phyloP scores from a whole-genome alignment of 2,329 filamentous ascomycete genomes.

The Penicillium sumatraense region DNA sequence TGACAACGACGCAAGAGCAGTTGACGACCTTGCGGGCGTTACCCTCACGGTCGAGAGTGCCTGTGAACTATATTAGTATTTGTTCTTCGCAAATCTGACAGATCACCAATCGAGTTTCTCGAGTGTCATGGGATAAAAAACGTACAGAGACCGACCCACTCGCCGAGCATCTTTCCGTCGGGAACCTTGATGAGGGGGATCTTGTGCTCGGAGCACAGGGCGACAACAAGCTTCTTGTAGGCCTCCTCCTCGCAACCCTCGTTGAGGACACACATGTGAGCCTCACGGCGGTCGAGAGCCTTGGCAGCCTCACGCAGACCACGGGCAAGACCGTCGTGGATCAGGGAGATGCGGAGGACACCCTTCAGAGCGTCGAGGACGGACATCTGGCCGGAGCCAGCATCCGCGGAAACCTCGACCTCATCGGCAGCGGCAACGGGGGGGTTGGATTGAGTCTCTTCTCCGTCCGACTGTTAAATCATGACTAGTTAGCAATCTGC shows the following conservation, averaged over 20 bases:
- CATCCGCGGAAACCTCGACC: conserved; percentile 95
- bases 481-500: background rate
- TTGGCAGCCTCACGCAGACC: conserved; percentile 98
- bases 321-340: conserved; percentile 98
- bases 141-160: conserved; percentile 99
- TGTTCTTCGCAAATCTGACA: background rate
- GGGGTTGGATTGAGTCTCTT: conserved; percentile 85
- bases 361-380: conserved; percentile 98
- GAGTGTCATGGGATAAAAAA: conserved; percentile 38
- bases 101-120: background rate
- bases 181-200: conserved; percentile 99
- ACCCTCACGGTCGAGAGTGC: conserved; percentile 97
- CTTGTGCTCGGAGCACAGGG: conserved; percentile 99
- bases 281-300: conserved; percentile 97
- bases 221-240: conserved; percentile 99
- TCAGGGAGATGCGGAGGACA: conserved; percentile 96
- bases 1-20: conserved; percentile 99
- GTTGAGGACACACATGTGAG: conserved; percentile 99
- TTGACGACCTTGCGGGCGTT: conserved; percentile 99
- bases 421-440: conserved; percentile 76
- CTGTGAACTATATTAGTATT: conserved; percentile 52
- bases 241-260: conserved; percentile 99
- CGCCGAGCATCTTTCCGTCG: conserved; percentile 98
- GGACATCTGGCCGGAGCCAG: conserved; percentile 79
- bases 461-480: conserved; percentile 89